A percentile compares a stretch with the other conserved stretches of the same genome.
These are phyloP conservation scores for Puccinia brachypodii DNA, from an alignment of 1,284 basidiomycete genomes.

Conservation along the genomic window DNA sequence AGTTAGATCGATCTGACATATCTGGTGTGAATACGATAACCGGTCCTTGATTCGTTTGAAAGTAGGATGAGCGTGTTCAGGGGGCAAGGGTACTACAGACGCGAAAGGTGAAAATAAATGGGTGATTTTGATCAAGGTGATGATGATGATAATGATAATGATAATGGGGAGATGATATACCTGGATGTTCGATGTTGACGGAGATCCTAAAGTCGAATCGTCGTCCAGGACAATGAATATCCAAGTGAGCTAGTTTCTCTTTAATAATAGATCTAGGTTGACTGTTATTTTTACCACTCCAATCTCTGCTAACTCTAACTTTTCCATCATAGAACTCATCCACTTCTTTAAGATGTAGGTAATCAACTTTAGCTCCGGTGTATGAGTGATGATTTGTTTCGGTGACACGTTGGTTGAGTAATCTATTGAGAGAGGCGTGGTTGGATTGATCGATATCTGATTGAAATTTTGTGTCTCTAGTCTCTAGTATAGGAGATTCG, in stretches of 20 bases:
- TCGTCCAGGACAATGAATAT: conserved; percentile 79
- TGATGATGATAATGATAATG: no score
- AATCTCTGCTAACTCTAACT: conserved; percentile 73
- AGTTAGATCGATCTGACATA: conserved; percentile 88
- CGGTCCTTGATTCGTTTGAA: conserved; percentile 75
- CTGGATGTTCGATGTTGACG: conserved; percentile 73
- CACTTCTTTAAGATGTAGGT: conserved; percentile 73
- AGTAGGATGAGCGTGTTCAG: conserved; percentile 53
- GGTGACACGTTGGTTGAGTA: conserved; percentile 75
- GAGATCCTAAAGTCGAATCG: conserved; percentile 87
- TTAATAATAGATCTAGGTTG: conserved; percentile 66
- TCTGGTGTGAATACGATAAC: conserved; percentile 86
- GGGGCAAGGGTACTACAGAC: conserved; percentile 52
- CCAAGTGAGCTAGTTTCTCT: conserved; percentile 78
- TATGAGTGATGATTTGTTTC: conserved; percentile 61
- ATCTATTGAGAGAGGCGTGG: conserved; percentile 78
- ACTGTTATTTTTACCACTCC: conserved; percentile 61
- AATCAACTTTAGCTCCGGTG: conserved; percentile 66
- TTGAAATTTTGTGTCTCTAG: conserved; percentile 67
- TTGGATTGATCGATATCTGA: conserved; percentile 86
- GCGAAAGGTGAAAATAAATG: conserved; percentile 24
- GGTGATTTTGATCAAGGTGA: neutral
- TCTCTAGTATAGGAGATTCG: conserved; percentile 68
- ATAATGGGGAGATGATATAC: conserved; percentile 54
- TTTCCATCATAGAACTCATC: conserved; percentile 72